Conservation (phyloP, 768 basidiomycete genomes). For the Leccinum incarnatum region DNA sequence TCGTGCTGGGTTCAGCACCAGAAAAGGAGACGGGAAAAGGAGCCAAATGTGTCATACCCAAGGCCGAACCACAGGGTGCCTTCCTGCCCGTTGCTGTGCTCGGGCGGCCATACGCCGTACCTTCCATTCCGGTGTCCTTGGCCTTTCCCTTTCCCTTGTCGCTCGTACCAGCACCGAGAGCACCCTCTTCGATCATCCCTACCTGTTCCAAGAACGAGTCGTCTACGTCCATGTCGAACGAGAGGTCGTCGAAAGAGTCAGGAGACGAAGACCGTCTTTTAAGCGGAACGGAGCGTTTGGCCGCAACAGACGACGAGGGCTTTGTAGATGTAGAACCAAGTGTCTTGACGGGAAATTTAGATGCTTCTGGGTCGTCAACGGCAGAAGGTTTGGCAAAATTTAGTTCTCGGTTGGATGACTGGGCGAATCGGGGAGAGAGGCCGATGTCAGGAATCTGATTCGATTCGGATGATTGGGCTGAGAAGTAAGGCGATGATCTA, state of each 20-base stretch:
- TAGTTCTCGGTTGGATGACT: conserved; percentile 13
- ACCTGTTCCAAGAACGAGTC: conserved; percentile 41
- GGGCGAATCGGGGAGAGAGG: conserved; percentile 30
- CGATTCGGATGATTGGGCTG: conserved; percentile 3
- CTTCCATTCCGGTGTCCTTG: conserved; percentile 3
- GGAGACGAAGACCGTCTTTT: conserved; percentile 17
- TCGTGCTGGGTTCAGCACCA: conserved; percentile 16
- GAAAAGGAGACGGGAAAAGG: conserved; percentile 6
- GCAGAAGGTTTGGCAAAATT: conserved; percentile 29
- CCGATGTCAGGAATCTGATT: conserved; percentile 25
- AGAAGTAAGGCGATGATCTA: conserved; percentile 23
- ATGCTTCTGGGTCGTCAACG: conserved; percentile 30
- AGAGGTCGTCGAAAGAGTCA: conserved; percentile 34
- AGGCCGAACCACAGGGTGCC: conserved; percentile 1
- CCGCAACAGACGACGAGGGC: background rate
- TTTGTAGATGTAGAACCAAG: conserved; percentile 12
- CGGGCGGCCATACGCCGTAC: background rate
- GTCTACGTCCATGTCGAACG: conserved; percentile 35
- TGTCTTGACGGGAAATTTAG: conserved; percentile 5
- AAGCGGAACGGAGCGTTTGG: conserved; percentile 1
- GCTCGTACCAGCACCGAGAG: conserved; percentile 8
- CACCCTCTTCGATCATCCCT: conserved; percentile 27
- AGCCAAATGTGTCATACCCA: conserved; percentile 19
- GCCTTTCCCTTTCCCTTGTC: conserved; percentile 24
- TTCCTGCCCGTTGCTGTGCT: conserved; percentile 5